Evolutionary conservation across 257 asterid genomes (phyloP).

Genomic region (Buddleja alternifolia): DNA sequence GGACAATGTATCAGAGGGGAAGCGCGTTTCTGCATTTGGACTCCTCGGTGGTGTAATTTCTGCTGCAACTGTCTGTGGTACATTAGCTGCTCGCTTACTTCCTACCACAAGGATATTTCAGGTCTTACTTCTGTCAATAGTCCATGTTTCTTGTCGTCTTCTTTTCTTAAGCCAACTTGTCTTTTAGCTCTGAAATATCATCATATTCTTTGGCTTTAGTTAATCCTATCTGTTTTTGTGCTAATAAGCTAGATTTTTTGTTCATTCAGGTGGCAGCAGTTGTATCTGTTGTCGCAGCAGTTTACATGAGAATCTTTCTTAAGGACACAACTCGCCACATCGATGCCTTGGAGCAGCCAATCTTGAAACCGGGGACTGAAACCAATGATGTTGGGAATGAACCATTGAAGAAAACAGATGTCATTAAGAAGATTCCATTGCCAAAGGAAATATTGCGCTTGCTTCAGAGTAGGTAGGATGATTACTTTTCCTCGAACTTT

Average conservation of each 20-base stretch:
- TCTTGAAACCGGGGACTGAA: constrained; percentile 26
- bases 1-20: constrained; percentile 52
- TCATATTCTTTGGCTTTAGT: too few relatives aligned
- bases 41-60: constrained; percentile 49
- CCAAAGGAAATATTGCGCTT: constrained; percentile 46
- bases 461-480: constrained; percentile 50
- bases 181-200: too few relatives aligned
- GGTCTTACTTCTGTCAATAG: constrained; percentile 21
- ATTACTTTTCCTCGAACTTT: too few relatives aligned
- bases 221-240: background rate
- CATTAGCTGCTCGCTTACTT: constrained; percentile 55
- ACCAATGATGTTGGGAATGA: background rate
- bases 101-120: constrained; percentile 50
- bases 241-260: background rate
- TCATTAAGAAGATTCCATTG: constrained; percentile 36
- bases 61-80: constrained; percentile 54
- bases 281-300: constrained; percentile 43
- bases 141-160: too few relatives aligned
- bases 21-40: constrained; percentile 61
- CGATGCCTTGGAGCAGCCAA: constrained; percentile 32
- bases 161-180: too few relatives aligned
- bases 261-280: constrained; percentile 48
- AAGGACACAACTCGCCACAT: constrained; percentile 28
- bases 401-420: constrained; percentile 8
- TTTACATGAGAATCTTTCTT: constrained; percentile 59